Evolutionary conservation across 2,329 filamentous ascomycete species (phyloP).

Genomic region (Nemania sp.): DNA sequence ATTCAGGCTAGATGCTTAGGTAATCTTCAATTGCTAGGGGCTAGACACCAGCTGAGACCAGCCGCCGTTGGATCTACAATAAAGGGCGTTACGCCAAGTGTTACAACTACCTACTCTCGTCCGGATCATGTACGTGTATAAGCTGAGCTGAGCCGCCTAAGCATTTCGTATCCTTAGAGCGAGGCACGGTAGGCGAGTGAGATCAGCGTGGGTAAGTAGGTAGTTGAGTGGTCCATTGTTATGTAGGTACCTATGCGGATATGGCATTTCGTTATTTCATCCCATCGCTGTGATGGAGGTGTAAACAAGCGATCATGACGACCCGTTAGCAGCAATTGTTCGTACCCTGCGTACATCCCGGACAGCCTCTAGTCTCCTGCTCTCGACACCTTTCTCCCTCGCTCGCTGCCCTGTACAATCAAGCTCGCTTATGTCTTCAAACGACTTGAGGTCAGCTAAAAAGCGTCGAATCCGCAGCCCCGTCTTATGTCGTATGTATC

Average conservation of each 20-base stretch:
- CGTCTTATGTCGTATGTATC: constrained; percentile 55
- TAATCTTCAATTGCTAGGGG: no score
- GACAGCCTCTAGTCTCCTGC: constrained; percentile 14
- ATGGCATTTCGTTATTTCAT: constrained; percentile 23
- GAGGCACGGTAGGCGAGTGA: no score
- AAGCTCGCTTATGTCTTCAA: constrained; percentile 51
- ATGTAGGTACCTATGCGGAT: constrained; percentile 24
- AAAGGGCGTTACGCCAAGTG: no score
- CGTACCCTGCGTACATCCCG: background rate
- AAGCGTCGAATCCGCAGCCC: constrained; percentile 59
- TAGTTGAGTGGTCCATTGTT: constrained; percentile 2
- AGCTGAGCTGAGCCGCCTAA: no score
- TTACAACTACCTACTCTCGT: no score
- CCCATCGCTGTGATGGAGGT: background rate
- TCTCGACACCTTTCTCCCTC: constrained; percentile 22
- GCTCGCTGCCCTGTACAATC: constrained; percentile 28
- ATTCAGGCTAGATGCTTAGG: no score
- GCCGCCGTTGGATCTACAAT: no score
- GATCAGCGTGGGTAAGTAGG: no score
- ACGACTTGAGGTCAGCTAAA: constrained; percentile 56
- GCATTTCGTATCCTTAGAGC: no score
- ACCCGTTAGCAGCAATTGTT: constrained; percentile 3
- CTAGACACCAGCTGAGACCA: no score
- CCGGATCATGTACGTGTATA: no score
- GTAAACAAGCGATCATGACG: background rate